These are phyloP conservation scores for Pythium diclinum DNA, from an alignment of 352 stramenopile genomes.

Conservation along the genomic window DNA sequence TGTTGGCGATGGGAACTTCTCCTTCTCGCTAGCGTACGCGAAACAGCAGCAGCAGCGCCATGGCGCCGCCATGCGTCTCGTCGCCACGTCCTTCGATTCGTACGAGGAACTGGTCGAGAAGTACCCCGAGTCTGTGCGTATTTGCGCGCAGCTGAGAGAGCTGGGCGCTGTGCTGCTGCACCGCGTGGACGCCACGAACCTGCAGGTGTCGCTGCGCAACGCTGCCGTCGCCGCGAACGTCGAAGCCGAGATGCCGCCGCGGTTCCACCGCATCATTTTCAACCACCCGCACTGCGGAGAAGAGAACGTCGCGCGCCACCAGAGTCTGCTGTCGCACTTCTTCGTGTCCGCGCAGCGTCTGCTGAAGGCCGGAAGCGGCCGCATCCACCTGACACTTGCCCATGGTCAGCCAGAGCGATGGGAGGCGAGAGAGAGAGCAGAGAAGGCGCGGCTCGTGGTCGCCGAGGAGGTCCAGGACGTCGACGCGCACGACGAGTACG, in stretches of 20 bases:
- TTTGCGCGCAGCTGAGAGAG: slow-evolving; percentile 41
- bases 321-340: slow-evolving; percentile 89
- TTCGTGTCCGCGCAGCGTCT: slow-evolving; percentile 68
- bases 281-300: slow-evolving; percentile 93
- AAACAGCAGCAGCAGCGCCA: slow-evolving; percentile 9
- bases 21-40: slow-evolving; percentile 32
- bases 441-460: slow-evolving; percentile 41
- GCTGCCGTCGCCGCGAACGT: slow-evolving; percentile 9
- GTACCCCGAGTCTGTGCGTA: slow-evolving; percentile 47
- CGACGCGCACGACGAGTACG: slow-evolving; percentile 29
- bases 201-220: slow-evolving; percentile 37
- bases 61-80: slow-evolving; percentile 11
- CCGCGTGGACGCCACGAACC: slow-evolving; percentile 63
- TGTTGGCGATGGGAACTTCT: slow-evolving; percentile 37
- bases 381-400: slow-evolving; percentile 69
- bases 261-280: slow-evolving; percentile 90
- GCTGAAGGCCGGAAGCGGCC: slow-evolving; percentile 26
- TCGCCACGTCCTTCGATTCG: slow-evolving; percentile 56
- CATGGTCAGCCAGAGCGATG: slow-evolving; percentile 75
- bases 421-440: slow-evolving; percentile 55
- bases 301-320: slow-evolving; percentile 87
- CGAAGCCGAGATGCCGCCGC: slow-evolving; percentile 8
- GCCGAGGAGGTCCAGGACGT: slow-evolving; percentile 47
- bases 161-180: slow-evolving; percentile 49
- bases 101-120: slow-evolving; percentile 59